A percentile compares a stretch with the other conserved stretches of the same genome.
Evolutionary conservation across 208 protist genomes (phyloP).

Genomic region (Trypanosomatidae sp.): DNA sequence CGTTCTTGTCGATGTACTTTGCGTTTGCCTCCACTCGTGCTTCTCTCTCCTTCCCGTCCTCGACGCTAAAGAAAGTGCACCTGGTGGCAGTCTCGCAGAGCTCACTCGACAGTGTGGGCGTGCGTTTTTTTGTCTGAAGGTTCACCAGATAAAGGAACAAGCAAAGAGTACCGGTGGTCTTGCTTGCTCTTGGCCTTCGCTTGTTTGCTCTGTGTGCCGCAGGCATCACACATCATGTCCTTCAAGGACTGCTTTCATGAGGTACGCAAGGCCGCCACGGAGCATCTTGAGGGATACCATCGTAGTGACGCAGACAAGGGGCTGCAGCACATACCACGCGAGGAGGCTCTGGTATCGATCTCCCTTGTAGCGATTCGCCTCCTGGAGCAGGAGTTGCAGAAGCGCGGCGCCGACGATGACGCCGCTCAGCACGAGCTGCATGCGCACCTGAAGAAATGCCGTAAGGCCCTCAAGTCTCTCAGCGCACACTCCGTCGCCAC

Average conservation of each 20-base stretch:
- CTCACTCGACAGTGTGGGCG: not conserved
- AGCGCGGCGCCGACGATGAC: not conserved
- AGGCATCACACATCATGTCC: slow-evolving; percentile 8
- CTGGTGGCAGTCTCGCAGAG: not conserved
- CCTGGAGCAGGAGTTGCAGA: slow-evolving; percentile 32
- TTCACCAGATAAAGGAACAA: not conserved
- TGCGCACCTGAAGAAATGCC: slow-evolving; percentile 38
- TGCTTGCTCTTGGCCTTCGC: not conserved
- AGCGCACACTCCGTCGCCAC: not conserved
- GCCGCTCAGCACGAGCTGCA: slow-evolving; percentile 10
- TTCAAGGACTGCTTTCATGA: slow-evolving; percentile 24
- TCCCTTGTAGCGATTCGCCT: slow-evolving; percentile 41
- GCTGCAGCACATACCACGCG: slow-evolving; percentile 12
- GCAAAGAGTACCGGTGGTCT: not conserved
- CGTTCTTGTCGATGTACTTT: slow-evolving; percentile 1
- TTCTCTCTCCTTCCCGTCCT: not conserved
- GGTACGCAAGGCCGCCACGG: slow-evolving; percentile 16
- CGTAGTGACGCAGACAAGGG: slow-evolving; percentile 7
- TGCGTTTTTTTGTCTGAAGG: not conserved
- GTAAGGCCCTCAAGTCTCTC: slow-evolving; percentile 42
- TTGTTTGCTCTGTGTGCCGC: not conserved
- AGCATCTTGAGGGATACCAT: slow-evolving; percentile 21
- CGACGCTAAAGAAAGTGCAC: not conserved
- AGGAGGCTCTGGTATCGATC: slow-evolving; percentile 41
- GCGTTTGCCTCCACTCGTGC: not conserved